These are phyloP conservation scores for Fusarium protoensiforme DNA, from an alignment of 2,329 filamentous ascomycete species.

Conservation along the genomic window DNA sequence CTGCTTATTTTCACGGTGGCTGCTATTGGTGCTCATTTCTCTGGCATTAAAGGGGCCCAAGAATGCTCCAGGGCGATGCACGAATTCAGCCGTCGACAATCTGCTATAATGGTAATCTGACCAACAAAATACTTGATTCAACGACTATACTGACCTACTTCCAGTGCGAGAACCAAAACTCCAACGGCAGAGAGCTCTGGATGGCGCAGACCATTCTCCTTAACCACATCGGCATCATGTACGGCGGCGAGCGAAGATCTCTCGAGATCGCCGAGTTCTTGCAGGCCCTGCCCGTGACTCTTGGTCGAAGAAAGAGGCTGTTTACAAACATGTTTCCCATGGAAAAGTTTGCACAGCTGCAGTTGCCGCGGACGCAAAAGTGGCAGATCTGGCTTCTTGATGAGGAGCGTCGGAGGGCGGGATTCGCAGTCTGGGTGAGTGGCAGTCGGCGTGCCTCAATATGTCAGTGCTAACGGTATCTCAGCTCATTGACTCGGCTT, in stretches of 20 bases:
- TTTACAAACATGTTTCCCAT: slow-evolving; percentile 15
- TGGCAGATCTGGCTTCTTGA: slow-evolving; percentile 10
- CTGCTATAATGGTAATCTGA: not conserved
- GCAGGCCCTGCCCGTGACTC: not conserved
- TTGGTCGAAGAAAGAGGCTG: not conserved
- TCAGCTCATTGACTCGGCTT: not conserved
- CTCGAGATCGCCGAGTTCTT: slow-evolving; percentile 5
- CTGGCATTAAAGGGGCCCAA: not conserved
- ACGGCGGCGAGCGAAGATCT: slow-evolving; percentile 5
- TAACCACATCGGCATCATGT: slow-evolving; percentile 6
- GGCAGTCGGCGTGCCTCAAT: too few species aligned
- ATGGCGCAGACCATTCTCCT: slow-evolving; percentile 4
- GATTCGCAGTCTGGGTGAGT: slow-evolving; percentile 11
- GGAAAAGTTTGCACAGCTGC: slow-evolving; percentile 9
- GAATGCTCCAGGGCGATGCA: slow-evolving; percentile 8
- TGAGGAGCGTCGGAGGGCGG: not conserved
- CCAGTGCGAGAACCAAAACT: slow-evolving; percentile 5
- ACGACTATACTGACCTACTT: not conserved
- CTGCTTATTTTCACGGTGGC: slow-evolving; percentile 6
- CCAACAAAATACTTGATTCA: not conserved
- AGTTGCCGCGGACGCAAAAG: slow-evolving; percentile 2
- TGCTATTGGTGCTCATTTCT: slow-evolving; percentile 4
- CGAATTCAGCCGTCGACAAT: not conserved
- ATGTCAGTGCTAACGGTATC: not conserved
- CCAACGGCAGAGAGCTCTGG: slow-evolving; percentile 3